phyloP scores from a whole-genome alignment of 371 early-diverging fungal species.

The Saksenaea vasiformis region DNA sequence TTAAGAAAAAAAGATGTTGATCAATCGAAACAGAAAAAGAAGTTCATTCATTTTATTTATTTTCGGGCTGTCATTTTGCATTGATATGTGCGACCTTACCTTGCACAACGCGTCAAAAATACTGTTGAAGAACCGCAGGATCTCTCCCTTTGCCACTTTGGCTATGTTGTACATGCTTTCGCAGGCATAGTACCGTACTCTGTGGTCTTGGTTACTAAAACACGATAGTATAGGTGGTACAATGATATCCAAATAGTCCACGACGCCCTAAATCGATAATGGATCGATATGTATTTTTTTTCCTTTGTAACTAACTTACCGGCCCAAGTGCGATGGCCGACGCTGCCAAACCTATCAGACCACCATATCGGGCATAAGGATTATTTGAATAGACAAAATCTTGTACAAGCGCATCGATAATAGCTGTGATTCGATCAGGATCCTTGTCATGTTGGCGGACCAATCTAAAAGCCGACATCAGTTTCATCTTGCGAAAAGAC shows the following conservation, averaged over 20 bases:
- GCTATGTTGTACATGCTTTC: constrained; percentile 96
- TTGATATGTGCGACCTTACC: constrained; percentile 43
- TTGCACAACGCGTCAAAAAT: constrained; percentile 91
- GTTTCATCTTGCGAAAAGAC: not conserved
- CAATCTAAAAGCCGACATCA: constrained; percentile 25
- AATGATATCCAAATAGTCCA: constrained; percentile 71
- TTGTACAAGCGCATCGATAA: constrained; percentile 72
- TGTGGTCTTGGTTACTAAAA: constrained; percentile 81
- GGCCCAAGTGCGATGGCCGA: constrained; percentile 85
- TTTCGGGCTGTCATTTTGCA: not conserved
- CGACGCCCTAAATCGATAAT: constrained; percentile 52
- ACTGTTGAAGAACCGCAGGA: constrained; percentile 88
- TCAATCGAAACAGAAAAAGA: not conserved
- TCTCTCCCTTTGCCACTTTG: constrained; percentile 84
- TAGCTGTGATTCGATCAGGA: constrained; percentile 53
- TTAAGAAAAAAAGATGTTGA: constrained; percentile 17
- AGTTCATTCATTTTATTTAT: not conserved
- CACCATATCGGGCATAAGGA: constrained; percentile 87
- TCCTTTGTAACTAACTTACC: constrained; percentile 33
- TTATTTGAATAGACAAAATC: constrained; percentile 83
- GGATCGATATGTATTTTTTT: not conserved
- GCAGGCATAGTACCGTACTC: constrained; percentile 94
- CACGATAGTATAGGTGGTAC: constrained; percentile 89
- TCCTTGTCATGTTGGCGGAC: constrained; percentile 68
- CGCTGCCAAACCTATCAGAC: constrained; percentile 87